Evolutionary conservation across 2,329 filamentous ascomycete genomes (phyloP).

Genomic region (Botrytis porri): DNA sequence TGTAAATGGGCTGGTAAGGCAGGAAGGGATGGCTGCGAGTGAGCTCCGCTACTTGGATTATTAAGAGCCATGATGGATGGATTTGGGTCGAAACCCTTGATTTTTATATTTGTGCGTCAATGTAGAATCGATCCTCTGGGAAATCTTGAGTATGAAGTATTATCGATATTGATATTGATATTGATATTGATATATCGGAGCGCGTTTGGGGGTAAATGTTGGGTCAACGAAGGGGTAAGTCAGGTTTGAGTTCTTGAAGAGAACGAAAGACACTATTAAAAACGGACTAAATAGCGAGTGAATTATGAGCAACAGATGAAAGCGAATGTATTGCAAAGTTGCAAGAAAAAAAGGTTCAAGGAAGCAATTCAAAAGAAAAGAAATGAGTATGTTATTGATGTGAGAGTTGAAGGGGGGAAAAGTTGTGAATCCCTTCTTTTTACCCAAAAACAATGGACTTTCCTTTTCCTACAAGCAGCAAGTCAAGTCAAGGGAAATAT

Average conservation of each 20-base stretch:
- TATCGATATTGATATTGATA: not conserved
- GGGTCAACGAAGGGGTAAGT: not conserved
- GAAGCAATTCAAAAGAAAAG: not conserved
- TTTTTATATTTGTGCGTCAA: not conserved
- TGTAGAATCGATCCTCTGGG: not conserved
- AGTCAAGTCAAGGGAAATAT: not conserved
- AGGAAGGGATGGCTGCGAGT: conserved; percentile 82
- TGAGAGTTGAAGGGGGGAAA: not conserved
- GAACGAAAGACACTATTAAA: conserved; percentile 3
- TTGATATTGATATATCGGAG: not conserved
- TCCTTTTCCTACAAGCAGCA: not conserved
- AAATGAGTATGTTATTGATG: not conserved
- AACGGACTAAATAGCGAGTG: conserved; percentile 1
- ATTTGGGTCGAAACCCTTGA: conserved; percentile 32
- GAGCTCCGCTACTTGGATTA: conserved; percentile 53
- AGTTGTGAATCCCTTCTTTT: conserved; percentile 11
- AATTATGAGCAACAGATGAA: not conserved
- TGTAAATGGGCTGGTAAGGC: conserved; percentile 81
- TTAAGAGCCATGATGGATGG: conserved; percentile 56
- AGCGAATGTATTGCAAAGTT: conserved; percentile 12
- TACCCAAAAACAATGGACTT: not conserved
- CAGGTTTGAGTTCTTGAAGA: not conserved
- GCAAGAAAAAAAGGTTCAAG: not conserved
- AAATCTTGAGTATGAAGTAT: not conserved
- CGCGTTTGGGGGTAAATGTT: not conserved